Percentiles rank a stretch among this genome's conserved stretches.
phyloP scores from a whole-genome alignment of 192 early-diverging fungal species.

The Coemansia aciculifera region DNA sequence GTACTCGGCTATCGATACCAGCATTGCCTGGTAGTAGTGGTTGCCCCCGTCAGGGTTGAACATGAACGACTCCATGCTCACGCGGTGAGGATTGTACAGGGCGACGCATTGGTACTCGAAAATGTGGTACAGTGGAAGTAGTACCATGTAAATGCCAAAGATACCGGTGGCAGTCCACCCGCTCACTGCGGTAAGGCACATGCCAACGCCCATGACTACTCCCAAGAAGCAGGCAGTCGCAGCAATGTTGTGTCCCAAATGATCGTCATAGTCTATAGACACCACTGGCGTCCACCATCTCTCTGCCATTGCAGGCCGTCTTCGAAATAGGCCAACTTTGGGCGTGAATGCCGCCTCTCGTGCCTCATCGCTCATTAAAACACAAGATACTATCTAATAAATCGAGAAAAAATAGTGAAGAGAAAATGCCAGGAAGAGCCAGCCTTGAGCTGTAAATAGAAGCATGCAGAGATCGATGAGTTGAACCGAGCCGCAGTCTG shows the following conservation, averaged over 20 bases:
- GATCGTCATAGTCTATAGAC: slow-evolving; percentile 61
- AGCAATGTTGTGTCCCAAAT: slow-evolving; percentile 83
- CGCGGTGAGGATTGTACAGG: slow-evolving; percentile 68
- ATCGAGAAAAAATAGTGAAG: not conserved
- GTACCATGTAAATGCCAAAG: slow-evolving; percentile 68
- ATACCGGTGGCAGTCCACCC: slow-evolving; percentile 31
- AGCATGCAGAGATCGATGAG: not conserved
- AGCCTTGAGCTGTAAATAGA: not conserved
- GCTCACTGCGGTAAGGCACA: slow-evolving; percentile 35
- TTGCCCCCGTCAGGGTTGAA: slow-evolving; percentile 33
- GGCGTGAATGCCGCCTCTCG: slow-evolving; percentile 15
- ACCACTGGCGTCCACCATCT: slow-evolving; percentile 52
- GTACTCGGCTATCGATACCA: slow-evolving; percentile 33
- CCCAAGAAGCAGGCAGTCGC: slow-evolving; percentile 74
- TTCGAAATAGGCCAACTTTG: slow-evolving; percentile 20
- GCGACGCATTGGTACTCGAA: slow-evolving; percentile 88
- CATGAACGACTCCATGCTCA: slow-evolving; percentile 62
- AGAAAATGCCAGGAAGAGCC: not conserved
- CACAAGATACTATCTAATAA: not conserved
- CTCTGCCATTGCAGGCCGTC: slow-evolving; percentile 13
- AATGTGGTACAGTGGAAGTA: slow-evolving; percentile 76
- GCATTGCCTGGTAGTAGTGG: slow-evolving; percentile 27
- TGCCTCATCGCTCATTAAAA: slow-evolving; percentile 4
- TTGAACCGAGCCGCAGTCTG: not conserved
- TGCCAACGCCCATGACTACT: slow-evolving; percentile 58